These are phyloP conservation scores for Taiwanofungus camphoratus DNA, from an alignment of 1,284 basidiomycete genomes.

Conservation along the genomic window DNA sequence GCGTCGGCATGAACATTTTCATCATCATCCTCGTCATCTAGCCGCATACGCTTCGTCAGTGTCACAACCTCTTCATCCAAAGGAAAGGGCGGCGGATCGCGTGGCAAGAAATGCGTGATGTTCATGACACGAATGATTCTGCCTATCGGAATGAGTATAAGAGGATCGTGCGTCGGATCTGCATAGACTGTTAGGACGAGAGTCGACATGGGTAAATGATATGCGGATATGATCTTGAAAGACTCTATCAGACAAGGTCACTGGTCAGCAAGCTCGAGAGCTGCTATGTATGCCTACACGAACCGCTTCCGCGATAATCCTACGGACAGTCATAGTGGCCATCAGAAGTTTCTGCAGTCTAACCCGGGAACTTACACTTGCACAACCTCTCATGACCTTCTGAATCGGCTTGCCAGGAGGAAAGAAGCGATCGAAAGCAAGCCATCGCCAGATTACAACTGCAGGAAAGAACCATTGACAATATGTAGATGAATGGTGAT, in stretches of 20 bases:
- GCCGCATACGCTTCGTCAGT: conserved; percentile 14
- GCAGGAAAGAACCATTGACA: conserved; percentile 12
- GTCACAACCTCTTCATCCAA: conserved; percentile 14
- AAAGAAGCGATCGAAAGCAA: conserved; percentile 60
- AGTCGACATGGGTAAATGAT: conserved; percentile 36
- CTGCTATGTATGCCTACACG: conserved; percentile 12
- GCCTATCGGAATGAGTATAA: conserved; percentile 42
- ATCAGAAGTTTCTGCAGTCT: too few relatives aligned
- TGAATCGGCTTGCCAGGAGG: conserved; percentile 38
- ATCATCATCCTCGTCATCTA: conserved; percentile 5
- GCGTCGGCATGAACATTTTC: neutral
- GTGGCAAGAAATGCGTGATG: conserved; percentile 38
- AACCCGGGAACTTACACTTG: conserved; percentile 52
- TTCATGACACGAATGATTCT: conserved; percentile 42
- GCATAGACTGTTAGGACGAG: conserved; percentile 41
- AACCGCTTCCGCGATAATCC: conserved; percentile 73
- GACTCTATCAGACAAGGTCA: conserved; percentile 36
- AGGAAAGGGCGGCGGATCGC: conserved; percentile 26
- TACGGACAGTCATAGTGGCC: too few relatives aligned
- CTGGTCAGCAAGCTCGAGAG: neutral
- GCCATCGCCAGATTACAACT: conserved; percentile 61
- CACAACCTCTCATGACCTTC: conserved; percentile 47
- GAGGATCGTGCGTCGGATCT: conserved; percentile 42
- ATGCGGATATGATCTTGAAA: conserved; percentile 53
- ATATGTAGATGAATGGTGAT: neutral